Evolutionary conservation across 2,329 filamentous ascomycete species (phyloP).

Genomic region (Dryadomyces quercivorus): DNA sequence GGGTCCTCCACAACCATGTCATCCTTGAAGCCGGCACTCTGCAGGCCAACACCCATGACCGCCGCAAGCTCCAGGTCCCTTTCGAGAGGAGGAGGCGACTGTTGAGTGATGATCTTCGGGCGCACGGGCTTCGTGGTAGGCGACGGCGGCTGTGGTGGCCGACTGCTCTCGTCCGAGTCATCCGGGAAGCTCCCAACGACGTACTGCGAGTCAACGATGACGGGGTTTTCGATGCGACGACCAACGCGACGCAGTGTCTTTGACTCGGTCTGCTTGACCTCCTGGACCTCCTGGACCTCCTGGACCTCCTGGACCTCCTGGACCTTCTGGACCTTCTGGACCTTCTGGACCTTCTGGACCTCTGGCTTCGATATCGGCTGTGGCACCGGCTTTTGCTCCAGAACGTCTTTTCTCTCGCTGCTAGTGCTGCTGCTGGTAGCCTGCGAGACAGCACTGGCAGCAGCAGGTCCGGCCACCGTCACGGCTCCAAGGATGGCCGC

Average conservation of each 20-base stretch:
- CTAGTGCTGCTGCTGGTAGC: neutral
- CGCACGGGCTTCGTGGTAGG: neutral
- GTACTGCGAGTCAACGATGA: neutral
- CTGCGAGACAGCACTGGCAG: slow-evolving; percentile 13
- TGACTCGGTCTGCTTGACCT: slow-evolving; percentile 16
- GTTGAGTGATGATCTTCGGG: neutral
- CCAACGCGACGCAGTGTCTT: neutral
- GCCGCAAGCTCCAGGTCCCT: slow-evolving; percentile 59
- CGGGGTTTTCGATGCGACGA: slow-evolving; percentile 1
- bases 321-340: neutral
- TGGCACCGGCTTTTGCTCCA: neutral
- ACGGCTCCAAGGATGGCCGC: slow-evolving; percentile 39
- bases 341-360: no score
- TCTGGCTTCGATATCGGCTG: no score
- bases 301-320: neutral
- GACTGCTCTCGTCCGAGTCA: slow-evolving; percentile 9
- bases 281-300: slow-evolving; percentile 1
- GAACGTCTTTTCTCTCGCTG: neutral
- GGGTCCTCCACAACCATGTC: slow-evolving; percentile 58
- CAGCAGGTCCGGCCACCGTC: slow-evolving; percentile 16
- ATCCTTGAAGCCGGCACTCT: slow-evolving; percentile 59
- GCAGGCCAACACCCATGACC: slow-evolving; percentile 53
- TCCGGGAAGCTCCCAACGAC: neutral
- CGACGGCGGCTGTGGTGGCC: neutral
- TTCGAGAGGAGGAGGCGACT: neutral